Conservation (phyloP, 305 asterid species). For the Fraxinus xanthoxyloides region DNA sequence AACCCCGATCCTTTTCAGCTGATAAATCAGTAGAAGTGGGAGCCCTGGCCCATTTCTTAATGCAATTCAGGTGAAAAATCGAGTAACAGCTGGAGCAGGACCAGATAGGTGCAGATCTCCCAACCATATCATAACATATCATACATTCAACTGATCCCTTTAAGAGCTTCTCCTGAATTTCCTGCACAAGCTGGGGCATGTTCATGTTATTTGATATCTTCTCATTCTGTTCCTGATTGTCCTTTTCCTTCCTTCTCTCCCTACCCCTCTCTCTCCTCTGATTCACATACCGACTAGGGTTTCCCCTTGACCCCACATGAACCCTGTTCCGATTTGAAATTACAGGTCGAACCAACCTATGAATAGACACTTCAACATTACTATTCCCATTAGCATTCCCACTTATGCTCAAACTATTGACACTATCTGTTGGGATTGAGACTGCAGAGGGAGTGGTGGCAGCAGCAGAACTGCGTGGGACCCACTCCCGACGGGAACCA, state of each 20-base stretch:
- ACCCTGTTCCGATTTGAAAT: slow-evolving; percentile 29
- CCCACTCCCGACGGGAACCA: slow-evolving; percentile 71
- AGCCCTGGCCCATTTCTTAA: slow-evolving; percentile 95
- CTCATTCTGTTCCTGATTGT: slow-evolving; percentile 19
- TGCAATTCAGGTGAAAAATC: slow-evolving; percentile 79
- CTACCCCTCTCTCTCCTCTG: slow-evolving; percentile 45
- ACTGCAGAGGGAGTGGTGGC: neutral
- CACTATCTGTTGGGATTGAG: slow-evolving; percentile 29
- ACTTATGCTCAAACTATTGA: slow-evolving; percentile 25
- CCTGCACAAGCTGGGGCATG: slow-evolving; percentile 89
- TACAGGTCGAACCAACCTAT: slow-evolving; percentile 34
- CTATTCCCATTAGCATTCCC: slow-evolving; percentile 1
- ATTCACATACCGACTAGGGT: slow-evolving; percentile 29
- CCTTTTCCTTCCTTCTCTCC: slow-evolving; percentile 42
- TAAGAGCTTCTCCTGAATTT: slow-evolving; percentile 81
- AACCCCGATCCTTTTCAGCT: slow-evolving; percentile 79
- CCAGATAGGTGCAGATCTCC: slow-evolving; percentile 87
- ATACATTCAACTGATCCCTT: slow-evolving; percentile 87
- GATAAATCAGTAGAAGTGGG: slow-evolving; percentile 82
- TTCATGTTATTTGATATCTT: slow-evolving; percentile 38
- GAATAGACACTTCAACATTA: slow-evolving; percentile 31
- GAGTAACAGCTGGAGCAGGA: slow-evolving; percentile 92
- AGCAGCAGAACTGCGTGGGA: slow-evolving; percentile 51
- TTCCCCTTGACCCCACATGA: slow-evolving; percentile 43
- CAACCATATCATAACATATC: slow-evolving; percentile 96